Percentiles rank a stretch among this genome's conserved stretches.
Conservation (phyloP, 192 early-diverging fungal species). For the Podila verticillata region DNA sequence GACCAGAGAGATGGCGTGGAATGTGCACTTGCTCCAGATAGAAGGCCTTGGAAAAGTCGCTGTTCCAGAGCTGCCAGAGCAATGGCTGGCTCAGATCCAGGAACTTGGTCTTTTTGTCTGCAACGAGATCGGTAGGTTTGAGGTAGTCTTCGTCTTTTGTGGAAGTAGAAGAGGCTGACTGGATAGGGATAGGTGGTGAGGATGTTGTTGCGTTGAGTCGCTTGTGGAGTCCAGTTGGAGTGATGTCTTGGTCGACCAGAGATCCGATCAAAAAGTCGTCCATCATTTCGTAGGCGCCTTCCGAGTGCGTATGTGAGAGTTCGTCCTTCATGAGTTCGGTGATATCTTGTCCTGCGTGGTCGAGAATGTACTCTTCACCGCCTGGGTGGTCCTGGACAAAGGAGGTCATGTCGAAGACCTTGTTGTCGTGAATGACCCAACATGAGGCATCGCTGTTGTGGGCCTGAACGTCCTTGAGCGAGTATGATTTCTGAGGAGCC, state of each 20-base stretch:
- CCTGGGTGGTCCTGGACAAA: constrained; percentile 95
- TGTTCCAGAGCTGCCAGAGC: constrained; percentile 80
- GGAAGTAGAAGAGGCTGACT: not conserved
- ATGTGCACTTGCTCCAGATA: constrained; percentile 94
- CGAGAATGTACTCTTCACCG: constrained; percentile 87
- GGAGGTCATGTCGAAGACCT: constrained; percentile 89
- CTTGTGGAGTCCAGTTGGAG: not conserved
- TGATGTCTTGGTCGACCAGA: not conserved
- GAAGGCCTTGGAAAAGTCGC: constrained; percentile 79
- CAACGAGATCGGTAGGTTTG: constrained; percentile 55
- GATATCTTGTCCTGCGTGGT: constrained; percentile 91
- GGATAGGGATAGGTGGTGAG: not conserved
- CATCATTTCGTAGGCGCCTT: constrained; percentile 88
- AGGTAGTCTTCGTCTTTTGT: constrained; percentile 50
- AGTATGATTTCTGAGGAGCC: constrained; percentile 35
- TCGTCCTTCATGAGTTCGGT: constrained; percentile 81
- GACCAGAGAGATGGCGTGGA: constrained; percentile 78
- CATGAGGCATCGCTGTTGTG: constrained; percentile 78
- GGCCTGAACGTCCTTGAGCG: constrained; percentile 72
- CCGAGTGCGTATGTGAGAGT: constrained; percentile 80
- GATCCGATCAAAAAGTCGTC: constrained; percentile 83
- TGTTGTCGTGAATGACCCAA: constrained; percentile 84
- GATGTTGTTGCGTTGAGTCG: not conserved
- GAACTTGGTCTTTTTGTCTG: constrained; percentile 72
- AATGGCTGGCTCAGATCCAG: constrained; percentile 85